A percentile compares a stretch with the other conserved stretches of the same genome.
Evolutionary conservation across 2,329 filamentous ascomycete species (phyloP).

Genomic region (Xylaria polymorpha): DNA sequence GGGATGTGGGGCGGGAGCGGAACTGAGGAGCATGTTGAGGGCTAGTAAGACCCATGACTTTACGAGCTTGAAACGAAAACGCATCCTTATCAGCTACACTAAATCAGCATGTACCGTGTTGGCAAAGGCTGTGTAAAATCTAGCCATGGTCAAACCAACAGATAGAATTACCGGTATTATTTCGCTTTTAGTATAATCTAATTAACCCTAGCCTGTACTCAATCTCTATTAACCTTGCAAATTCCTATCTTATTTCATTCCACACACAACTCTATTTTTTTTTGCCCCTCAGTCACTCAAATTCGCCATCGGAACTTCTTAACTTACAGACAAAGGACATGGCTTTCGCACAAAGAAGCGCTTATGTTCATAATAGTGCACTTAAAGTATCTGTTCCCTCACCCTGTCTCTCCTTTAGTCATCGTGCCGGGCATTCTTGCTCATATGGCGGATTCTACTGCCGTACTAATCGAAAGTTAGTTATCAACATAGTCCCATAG

Average conservation of each 20-base stretch:
- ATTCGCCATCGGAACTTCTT: background rate
- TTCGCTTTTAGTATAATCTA: background rate
- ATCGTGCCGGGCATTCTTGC: constrained; percentile 25
- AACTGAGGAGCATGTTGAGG: background rate
- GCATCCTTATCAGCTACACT: too few relatives aligned
- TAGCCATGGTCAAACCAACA: background rate
- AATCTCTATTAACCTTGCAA: background rate
- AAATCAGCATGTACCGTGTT: too few relatives aligned
- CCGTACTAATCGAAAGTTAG: constrained; percentile 32
- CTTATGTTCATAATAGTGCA: background rate
- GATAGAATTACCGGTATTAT: background rate
- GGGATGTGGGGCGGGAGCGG: background rate
- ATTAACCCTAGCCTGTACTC: background rate
- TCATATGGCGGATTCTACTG: constrained; percentile 33
- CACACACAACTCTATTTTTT: background rate
- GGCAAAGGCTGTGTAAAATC: too few relatives aligned
- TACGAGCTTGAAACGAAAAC: background rate
- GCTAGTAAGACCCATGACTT: background rate
- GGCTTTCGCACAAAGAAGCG: background rate
- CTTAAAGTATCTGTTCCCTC: background rate
- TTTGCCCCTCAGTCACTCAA: background rate
- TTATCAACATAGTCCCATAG: background rate
- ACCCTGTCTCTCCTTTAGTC: background rate
- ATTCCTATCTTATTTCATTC: background rate
- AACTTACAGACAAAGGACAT: background rate